Evolutionary conservation across 768 basidiomycete species (phyloP), one percentile per base, ranked within the genome.

Genomic region (Vishniacozyma victoriae): DNA sequence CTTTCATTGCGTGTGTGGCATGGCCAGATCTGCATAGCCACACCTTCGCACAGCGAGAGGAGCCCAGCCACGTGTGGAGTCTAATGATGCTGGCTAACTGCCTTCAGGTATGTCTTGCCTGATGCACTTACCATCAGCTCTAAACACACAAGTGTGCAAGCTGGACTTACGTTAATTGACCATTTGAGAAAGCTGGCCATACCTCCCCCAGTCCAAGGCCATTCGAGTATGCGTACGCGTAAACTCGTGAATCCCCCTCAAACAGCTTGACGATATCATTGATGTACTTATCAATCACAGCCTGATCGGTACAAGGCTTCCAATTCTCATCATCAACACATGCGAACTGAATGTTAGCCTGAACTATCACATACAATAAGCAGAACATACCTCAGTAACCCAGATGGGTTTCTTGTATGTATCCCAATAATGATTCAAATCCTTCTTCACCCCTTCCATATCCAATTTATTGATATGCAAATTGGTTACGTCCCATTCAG

Each of bases 381-480:
- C 16, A 14, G 6, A 9, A 46, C 58, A 40, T 50, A 67, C 60
- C 52, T 68, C 68, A 25, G 62, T 65, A 25, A 71, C 61, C 59
- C 62, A 66, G 26, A 71, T 61, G 20, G 69, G 69, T 50, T 69
- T 62, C 18, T 52, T 50, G 54, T 64, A 71, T 15, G 56, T 63
- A 55, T 57, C 59, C 47, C 53, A 67, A 58, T 69, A 69, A 49
- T 69, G 52, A 38, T 67, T 64, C 36, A 73, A 42, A 37, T 57
- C 60, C 3, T 33, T 44, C 49, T 55, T 55, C 45, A 68, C 70
- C 19, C 70, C 72, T 11, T 47, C 70, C 60, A 69, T 60, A 39
- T 41, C 42, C 55, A 59, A 56, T 61, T 71, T 71, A 62, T 71
- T 71, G 61, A 69, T 63, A 54, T 71, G 70, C 19, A 71, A 23